Percentiles rank a stretch among this genome's conserved stretches.
Evolutionary conservation across 495 filamentous ascomycete species (phyloP).

Genomic region (Parathielavia hyrcaniae): DNA sequence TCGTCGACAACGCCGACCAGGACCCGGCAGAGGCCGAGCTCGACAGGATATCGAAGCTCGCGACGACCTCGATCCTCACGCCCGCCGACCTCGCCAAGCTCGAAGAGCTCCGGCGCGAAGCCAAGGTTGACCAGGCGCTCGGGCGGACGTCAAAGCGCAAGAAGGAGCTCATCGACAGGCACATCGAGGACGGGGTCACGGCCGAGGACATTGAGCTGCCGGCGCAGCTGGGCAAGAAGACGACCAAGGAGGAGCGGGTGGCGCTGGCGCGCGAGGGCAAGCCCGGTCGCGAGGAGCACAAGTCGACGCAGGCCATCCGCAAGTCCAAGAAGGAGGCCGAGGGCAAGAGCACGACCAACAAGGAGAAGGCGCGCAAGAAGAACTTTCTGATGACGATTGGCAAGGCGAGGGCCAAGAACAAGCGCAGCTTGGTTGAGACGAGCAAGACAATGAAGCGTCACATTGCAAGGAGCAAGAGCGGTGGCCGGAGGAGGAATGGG

Average conservation of each 20-base stretch:
- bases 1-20: slow-evolving; percentile 33
- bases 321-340: slow-evolving; percentile 78
- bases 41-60: slow-evolving; percentile 50
- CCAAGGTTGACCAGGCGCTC: slow-evolving; percentile 58
- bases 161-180: slow-evolving; percentile 50
- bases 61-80: slow-evolving; percentile 83
- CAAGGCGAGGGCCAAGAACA: slow-evolving; percentile 88
- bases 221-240: slow-evolving; percentile 57
- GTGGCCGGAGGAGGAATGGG: slow-evolving; percentile 72
- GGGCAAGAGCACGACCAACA: slow-evolving; percentile 94
- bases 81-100: slow-evolving; percentile 90
- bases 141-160: slow-evolving; percentile 40
- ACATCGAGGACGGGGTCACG: slow-evolving; percentile 77
- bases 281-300: slow-evolving; percentile 65
- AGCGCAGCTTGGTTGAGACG: slow-evolving; percentile 81
- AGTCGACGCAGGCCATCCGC: slow-evolving; percentile 69
- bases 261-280: slow-evolving; percentile 72
- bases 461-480: slow-evolving; percentile 73
- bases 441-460: slow-evolving; percentile 73
- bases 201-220: slow-evolving; percentile 79
- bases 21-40: slow-evolving; percentile 36
- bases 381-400: slow-evolving; percentile 97
- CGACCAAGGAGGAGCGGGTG: slow-evolving; percentile 73
- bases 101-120: slow-evolving; percentile 70
- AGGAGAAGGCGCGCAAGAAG: slow-evolving; percentile 93